phyloP scores from a whole-genome alignment of 2,329 filamentous ascomycete genomes.

The Cordyceps tenuipes region DNA sequence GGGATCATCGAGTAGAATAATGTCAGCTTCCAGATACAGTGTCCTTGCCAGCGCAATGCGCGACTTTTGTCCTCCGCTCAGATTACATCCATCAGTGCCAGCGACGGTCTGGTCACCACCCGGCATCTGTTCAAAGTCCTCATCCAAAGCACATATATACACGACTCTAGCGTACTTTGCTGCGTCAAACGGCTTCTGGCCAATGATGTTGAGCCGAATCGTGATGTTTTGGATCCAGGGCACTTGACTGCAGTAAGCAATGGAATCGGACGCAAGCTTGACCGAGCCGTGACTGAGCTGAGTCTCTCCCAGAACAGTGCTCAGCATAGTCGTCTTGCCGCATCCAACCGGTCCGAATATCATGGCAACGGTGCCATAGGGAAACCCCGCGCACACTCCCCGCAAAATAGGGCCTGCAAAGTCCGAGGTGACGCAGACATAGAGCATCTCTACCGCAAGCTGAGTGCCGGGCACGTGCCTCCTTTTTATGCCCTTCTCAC shows the following conservation, averaged over 20 bases:
- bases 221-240: constrained; percentile 2
- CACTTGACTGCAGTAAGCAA: constrained; percentile 10
- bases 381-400: background rate
- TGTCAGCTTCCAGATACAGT: constrained; percentile 80
- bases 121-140: constrained; percentile 31
- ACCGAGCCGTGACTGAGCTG: constrained; percentile 16
- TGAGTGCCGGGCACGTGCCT: background rate
- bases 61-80: constrained; percentile 18
- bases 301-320: constrained; percentile 7
- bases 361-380: background rate
- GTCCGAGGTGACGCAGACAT: background rate
- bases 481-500: background rate
- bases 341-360: constrained; percentile 1
- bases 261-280: constrained; percentile 15
- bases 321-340: background rate
- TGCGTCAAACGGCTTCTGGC: background rate
- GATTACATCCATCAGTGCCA: constrained; percentile 12
- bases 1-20: constrained; percentile 75
- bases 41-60: constrained; percentile 60
- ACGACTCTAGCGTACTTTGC: background rate
- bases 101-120: background rate
- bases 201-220: background rate
- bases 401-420: background rate
- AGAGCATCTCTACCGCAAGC: background rate
- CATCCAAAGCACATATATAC: constrained; percentile 17